Evolutionary conservation across 2,329 filamentous ascomycete species (phyloP), one percentile per base, ranked within the genome.

Genomic region (Akanthomyces muscarius): DNA sequence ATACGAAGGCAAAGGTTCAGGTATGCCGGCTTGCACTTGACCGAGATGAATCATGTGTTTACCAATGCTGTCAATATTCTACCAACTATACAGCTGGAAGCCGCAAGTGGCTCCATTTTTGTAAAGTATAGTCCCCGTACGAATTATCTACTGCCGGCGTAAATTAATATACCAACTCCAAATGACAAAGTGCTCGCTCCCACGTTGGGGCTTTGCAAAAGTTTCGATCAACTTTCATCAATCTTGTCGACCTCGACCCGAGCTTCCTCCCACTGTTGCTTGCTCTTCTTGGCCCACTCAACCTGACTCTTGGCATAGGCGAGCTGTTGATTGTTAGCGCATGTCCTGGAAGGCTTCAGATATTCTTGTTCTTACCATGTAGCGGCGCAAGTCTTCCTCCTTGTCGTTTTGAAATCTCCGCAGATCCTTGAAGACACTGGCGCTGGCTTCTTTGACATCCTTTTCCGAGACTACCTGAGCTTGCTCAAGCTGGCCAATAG

Each of bases 381-480:
- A 98, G 66, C 91, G 86, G 72, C 88, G 89, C 71, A 99, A 75
- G 74, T 99, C 95, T 57, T 94, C 92, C 77, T 99, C 96, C 76
- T 99, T 99, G 77, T 98, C 93, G 64, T 82, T 82, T 76, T 99
- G 96, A 77, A 99, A 99, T 65, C 95, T 83, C 78, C 92, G 92
- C 65, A 99, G 79, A 73, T 99, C 95, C 70, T 90, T 89, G 69
- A 99, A 77, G 5, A 98, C 91, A 59, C 92, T 96, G 3, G 86
- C 81, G 71, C 92, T 97, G 10, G 95, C 95, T 71, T 98, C 92
- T 74, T 90, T 93, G 65, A 98, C 95, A 72, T 99, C 95, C 71
- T 92, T 88, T 66, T 93, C 92, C 5, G 92, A 91, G 5, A 91
- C 93, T 38, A 92, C 85, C 63, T 97, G 85, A 0, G 95, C 95